A percentile compares a stretch with the other conserved stretches of the same genome.
Evolutionary conservation across 192 early-diverging fungal species (phyloP).

Genomic region (Dissophora globulifera): DNA sequence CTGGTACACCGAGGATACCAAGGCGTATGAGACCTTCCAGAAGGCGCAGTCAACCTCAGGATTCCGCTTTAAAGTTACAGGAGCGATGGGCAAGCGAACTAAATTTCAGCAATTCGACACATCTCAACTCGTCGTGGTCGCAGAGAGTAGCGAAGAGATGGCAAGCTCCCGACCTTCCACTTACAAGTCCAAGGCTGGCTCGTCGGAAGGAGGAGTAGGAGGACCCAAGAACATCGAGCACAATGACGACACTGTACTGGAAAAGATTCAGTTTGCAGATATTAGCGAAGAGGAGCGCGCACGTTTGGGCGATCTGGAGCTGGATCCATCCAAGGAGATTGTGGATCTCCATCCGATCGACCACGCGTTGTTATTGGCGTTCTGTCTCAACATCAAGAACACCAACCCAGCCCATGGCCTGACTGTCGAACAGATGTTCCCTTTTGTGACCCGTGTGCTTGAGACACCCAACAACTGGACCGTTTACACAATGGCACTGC

Average conservation of each 20-base stretch:
- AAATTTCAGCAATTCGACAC: conserved; percentile 92
- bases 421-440: conserved; percentile 95
- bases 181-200: conserved; percentile 29
- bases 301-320: conserved; percentile 46
- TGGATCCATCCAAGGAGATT: conserved; percentile 63
- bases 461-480: conserved; percentile 98
- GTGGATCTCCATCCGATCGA: conserved; percentile 81
- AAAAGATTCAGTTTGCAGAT: conserved; percentile 76
- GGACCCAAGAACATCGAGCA: conserved; percentile 81
- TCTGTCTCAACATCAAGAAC: conserved; percentile 94
- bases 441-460: conserved; percentile 90
- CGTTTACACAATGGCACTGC: conserved; percentile 94
- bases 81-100: conserved; percentile 90
- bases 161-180: conserved; percentile 31
- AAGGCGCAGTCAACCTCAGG: conserved; percentile 83
- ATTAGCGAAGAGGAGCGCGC: conserved; percentile 56
- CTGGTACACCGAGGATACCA: conserved; percentile 78
- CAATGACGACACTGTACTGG: conserved; percentile 94
- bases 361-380: conserved; percentile 90
- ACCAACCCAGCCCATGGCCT: conserved; percentile 93
- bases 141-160: conserved; percentile 72
- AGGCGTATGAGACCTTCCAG: conserved; percentile 70
- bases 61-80: conserved; percentile 88
- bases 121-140: conserved; percentile 91
- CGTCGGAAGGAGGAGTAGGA: too few species aligned